These are phyloP conservation scores for Triticum turgidum DNA, from an alignment of 176 grass and related monocot genomes.

Conservation along the genomic window DNA sequence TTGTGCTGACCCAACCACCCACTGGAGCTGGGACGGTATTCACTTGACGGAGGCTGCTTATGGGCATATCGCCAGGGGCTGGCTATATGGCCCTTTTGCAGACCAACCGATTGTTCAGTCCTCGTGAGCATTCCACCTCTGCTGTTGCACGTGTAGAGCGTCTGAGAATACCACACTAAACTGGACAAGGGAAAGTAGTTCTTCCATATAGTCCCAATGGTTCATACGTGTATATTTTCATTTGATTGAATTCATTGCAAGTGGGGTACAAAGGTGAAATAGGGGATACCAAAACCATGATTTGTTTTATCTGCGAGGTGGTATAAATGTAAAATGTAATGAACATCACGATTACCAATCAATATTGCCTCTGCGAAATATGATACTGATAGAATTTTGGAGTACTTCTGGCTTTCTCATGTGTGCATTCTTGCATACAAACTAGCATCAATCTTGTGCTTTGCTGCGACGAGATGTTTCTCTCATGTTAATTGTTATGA, in stretches of 20 bases:
- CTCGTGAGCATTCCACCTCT: constrained; percentile 27
- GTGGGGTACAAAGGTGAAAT: constrained; percentile 51
- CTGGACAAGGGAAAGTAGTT: constrained; percentile 55
- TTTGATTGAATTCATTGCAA: constrained; percentile 53
- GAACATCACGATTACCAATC: constrained; percentile 23
- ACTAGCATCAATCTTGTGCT: no score
- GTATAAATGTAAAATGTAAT: constrained; percentile 50
- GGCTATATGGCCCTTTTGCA: constrained; percentile 53
- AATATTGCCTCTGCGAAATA: constrained; percentile 42
- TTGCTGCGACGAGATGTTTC: no score
- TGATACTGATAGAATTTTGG: not conserved
- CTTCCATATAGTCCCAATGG: constrained; percentile 38
- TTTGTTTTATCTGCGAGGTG: constrained; percentile 44
- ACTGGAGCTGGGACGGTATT: constrained; percentile 69
- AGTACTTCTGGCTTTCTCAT: no score
- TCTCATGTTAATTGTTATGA: no score
- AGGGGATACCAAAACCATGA: constrained; percentile 37
- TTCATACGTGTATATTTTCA: constrained; percentile 53
- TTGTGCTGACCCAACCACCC: constrained; percentile 40
- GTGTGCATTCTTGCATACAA: no score
- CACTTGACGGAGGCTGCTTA: constrained; percentile 70
- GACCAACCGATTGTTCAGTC: constrained; percentile 55
- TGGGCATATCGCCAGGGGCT: constrained; percentile 55
- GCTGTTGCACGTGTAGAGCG: constrained; percentile 29
- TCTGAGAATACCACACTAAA: constrained; percentile 38